Percentiles rank a stretch among this genome's conserved stretches.
These are phyloP conservation scores for Shiraia bambusicola DNA, from an alignment of 2,329 filamentous ascomycete genomes.

Conservation along the genomic window DNA sequence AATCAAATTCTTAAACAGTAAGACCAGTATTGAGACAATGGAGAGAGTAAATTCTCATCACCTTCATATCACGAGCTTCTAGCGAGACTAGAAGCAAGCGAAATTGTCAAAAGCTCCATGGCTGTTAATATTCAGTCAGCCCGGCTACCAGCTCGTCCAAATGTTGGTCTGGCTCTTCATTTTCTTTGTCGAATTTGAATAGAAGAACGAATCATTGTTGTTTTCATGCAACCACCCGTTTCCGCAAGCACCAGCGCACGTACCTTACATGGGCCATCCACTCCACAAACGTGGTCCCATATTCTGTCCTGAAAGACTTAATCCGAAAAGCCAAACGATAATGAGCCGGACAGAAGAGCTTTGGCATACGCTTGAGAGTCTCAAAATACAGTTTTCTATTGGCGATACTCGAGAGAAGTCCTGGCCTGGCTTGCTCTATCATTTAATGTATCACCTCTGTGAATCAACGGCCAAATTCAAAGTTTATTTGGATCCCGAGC, in stretches of 20 bases:
- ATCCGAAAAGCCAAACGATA: slow-evolving; percentile 19
- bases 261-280: slow-evolving; percentile 20
- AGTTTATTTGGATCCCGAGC: too few species aligned
- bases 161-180: slow-evolving; percentile 13
- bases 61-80: slow-evolving; percentile 1
- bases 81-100: too few species aligned
- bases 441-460: neutral
- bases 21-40: neutral
- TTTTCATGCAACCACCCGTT: slow-evolving; percentile 36
- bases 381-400: slow-evolving; percentile 10
- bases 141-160: slow-evolving; percentile 9
- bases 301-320: slow-evolving; percentile 10
- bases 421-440: slow-evolving; percentile 3
- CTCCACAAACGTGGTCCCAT: slow-evolving; percentile 39
- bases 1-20: too few species aligned
- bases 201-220: slow-evolving; percentile 28
- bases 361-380: slow-evolving; percentile 14
- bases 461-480: too few species aligned
- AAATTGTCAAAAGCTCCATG: slow-evolving; percentile 4
- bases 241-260: slow-evolving; percentile 37
- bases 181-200: slow-evolving; percentile 17
- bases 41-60: neutral
- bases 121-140: slow-evolving; percentile 3
- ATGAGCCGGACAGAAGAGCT: slow-evolving; percentile 5
- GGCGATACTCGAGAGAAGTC: slow-evolving; percentile 28